phyloP scores from a whole-genome alignment of 2,329 filamentous ascomycete species.

The Pyrenochaeta sp. region DNA sequence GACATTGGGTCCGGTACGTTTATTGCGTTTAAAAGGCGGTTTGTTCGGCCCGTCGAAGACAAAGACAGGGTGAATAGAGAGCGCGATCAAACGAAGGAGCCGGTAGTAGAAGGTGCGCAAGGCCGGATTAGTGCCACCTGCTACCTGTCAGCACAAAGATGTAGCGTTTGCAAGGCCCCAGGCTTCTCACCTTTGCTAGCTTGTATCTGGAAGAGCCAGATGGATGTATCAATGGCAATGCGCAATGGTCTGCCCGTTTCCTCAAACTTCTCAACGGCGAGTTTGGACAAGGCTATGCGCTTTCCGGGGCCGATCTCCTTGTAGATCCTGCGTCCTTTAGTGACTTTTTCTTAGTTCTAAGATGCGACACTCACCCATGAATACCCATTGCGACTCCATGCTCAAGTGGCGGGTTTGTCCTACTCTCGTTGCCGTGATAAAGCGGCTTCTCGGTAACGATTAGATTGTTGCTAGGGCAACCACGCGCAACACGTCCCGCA shows the following conservation, averaged over 20 bases:
- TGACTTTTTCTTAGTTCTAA: not conserved
- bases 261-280: constrained; percentile 81
- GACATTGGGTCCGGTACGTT: constrained; percentile 70
- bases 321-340: constrained; percentile 73
- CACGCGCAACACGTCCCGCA: constrained; percentile 20
- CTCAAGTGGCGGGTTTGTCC: not conserved
- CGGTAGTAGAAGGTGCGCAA: constrained; percentile 93
- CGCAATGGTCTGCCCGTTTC: constrained; percentile 76
- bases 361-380: constrained; percentile 41
- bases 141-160: constrained; percentile 15
- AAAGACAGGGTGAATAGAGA: constrained; percentile 86
- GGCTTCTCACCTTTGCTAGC: constrained; percentile 70
- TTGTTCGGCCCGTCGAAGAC: constrained; percentile 90
- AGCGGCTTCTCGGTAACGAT: constrained; percentile 20
- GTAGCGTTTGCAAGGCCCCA: not conserved
- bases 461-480: constrained; percentile 46
- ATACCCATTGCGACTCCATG: constrained; percentile 49
- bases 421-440: constrained; percentile 19
- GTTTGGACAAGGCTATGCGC: constrained; percentile 80
- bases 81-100: constrained; percentile 76
- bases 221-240: constrained; percentile 91
- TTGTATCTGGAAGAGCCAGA: constrained; percentile 96
- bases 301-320: constrained; percentile 85
- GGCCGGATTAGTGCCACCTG: constrained; percentile 86
- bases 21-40: constrained; percentile 88